A percentile compares a stretch with the other conserved stretches of the same genome.
phyloP scores from a whole-genome alignment of 176 grass and related monocot genomes.

The Elaeis guineensis region DNA sequence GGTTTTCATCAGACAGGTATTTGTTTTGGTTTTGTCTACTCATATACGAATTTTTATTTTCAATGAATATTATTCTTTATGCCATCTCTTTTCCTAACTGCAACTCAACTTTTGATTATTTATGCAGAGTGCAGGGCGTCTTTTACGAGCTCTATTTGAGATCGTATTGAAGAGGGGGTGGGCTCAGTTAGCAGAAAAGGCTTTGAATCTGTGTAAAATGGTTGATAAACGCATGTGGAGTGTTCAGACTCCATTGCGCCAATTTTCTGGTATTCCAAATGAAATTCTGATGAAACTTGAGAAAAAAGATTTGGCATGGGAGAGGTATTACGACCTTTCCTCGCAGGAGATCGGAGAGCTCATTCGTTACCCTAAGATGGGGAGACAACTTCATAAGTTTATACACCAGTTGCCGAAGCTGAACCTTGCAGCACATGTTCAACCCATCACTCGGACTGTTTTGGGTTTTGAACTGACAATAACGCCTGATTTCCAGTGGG shows the following conservation, averaged over 20 bases:
- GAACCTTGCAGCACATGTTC: slow-evolving; percentile 88
- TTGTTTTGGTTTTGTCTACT: neutral
- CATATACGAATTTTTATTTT: slow-evolving; percentile 2
- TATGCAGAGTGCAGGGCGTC: slow-evolving; percentile 80
- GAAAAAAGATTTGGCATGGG: slow-evolving; percentile 93
- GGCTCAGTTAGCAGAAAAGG: slow-evolving; percentile 88
- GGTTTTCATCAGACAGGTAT: slow-evolving; percentile 90
- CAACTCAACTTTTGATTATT: slow-evolving; percentile 16
- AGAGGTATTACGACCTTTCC: slow-evolving; percentile 83
- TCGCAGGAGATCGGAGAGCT: slow-evolving; percentile 93
- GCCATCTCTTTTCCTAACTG: slow-evolving; percentile 3
- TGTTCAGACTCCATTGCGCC: slow-evolving; percentile 80
- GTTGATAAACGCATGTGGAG: slow-evolving; percentile 95
- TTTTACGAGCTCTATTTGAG: slow-evolving; percentile 73
- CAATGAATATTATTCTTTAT: neutral
- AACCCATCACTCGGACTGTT: slow-evolving; percentile 77
- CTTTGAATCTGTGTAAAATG: slow-evolving; percentile 97
- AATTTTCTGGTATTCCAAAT: slow-evolving; percentile 85
- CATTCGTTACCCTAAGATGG: slow-evolving; percentile 65
- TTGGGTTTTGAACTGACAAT: slow-evolving; percentile 82
- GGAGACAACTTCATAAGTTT: slow-evolving; percentile 67
- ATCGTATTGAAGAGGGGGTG: slow-evolving; percentile 92
- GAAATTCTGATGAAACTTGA: slow-evolving; percentile 93
- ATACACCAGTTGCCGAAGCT: slow-evolving; percentile 93
- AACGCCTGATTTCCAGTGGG: slow-evolving; percentile 94